Evolutionary conservation across 2,329 filamentous ascomycete genomes (phyloP), one percentile per base, ranked within the genome.

Genomic region (Diaporthe capsici): DNA sequence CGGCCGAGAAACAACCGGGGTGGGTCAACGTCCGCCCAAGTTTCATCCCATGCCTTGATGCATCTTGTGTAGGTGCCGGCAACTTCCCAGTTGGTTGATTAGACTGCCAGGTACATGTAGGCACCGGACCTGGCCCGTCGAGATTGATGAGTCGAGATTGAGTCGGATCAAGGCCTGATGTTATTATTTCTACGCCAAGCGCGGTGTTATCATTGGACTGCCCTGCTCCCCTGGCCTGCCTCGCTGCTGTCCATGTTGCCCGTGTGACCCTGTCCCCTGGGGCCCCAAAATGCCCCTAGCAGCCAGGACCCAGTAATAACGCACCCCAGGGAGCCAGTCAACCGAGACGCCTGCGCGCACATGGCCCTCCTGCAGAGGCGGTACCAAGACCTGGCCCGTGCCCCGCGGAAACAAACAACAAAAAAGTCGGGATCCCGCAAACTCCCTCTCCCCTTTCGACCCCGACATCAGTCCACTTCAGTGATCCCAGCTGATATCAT

Each of bases 321-420:
- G 47, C 63, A 68, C 47, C 63, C 63, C 63, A 39, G 63, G 28
- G 28, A 39, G 31, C 63, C 63, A 68, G 63, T 68, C 63, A 68
- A 68, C 47, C 63, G 47, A 34, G 47, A 68, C 63, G 22, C 13
- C 47, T 68, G 47, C 63, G 20, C 47, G 63, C 63, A 55, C 65
- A 70, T 70, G 65, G n/a, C 31, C 44, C 65, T 42, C 44, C 15
- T 67, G 63, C 63, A 68, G 47, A 68, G 47, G 20, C 47, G 20
- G 31, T 20, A 68, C 63, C 63, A 55, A 22, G 34, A 70, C 8
- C 49, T 70, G 71, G 58, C 71, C 58, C 58, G 71, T 73, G 71
- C 71, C 61, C 71, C 71, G 47, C 65, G 65, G 65, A 70, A 70
- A 65, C 71, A 65, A 71, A 73, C 71, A 73, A 65, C 71, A 73